These are phyloP conservation scores for Chytridium lagenaria DNA, from an alignment of 371 early-diverging fungal genomes.

Conservation along the genomic window DNA sequence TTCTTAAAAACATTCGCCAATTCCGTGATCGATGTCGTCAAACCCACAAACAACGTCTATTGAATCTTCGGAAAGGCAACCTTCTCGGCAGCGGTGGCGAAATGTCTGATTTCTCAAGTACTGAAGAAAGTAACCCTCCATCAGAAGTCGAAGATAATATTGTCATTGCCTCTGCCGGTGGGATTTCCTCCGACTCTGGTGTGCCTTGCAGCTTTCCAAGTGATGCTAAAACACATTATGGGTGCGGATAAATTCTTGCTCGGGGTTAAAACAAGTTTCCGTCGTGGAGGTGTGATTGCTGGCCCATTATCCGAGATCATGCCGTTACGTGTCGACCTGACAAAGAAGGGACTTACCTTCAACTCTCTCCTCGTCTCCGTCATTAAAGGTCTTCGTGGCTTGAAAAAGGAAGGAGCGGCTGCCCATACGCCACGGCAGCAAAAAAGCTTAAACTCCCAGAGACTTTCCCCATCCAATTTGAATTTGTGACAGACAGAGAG, in stretches of 20 bases:
- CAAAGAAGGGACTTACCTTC: slow-evolving; percentile 45
- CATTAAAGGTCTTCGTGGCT: slow-evolving; percentile 26
- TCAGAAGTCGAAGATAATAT: slow-evolving; percentile 6
- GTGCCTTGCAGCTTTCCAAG: slow-evolving; percentile 54
- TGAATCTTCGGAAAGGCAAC: slow-evolving; percentile 19
- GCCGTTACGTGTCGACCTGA: slow-evolving; percentile 55
- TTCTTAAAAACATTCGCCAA: slow-evolving; percentile 39
- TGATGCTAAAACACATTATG: slow-evolving; percentile 57
- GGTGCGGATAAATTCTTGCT: slow-evolving; percentile 54
- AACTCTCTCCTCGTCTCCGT: slow-evolving; percentile 34
- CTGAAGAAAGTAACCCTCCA: slow-evolving; percentile 17
- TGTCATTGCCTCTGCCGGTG: slow-evolving; percentile 24
- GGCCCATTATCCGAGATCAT: slow-evolving; percentile 55
- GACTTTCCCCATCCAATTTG: slow-evolving; percentile 47
- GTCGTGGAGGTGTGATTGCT: slow-evolving; percentile 41
- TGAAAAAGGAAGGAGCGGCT: slow-evolving; percentile 33
- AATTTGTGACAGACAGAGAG: slow-evolving; percentile 41
- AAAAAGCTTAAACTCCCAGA: slow-evolving; percentile 21
- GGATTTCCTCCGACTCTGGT: slow-evolving; percentile 36
- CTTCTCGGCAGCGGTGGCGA: background rate
- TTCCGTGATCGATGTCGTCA: slow-evolving; percentile 40
- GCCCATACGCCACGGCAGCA: slow-evolving; percentile 32
- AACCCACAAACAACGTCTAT: background rate
- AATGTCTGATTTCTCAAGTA: slow-evolving; percentile 12
- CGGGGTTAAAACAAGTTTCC: slow-evolving; percentile 43